Percentiles rank a stretch among this genome's conserved stretches.
phyloP scores from a whole-genome alignment of 352 stramenopile species.

The Globisporangium orthogonon region DNA sequence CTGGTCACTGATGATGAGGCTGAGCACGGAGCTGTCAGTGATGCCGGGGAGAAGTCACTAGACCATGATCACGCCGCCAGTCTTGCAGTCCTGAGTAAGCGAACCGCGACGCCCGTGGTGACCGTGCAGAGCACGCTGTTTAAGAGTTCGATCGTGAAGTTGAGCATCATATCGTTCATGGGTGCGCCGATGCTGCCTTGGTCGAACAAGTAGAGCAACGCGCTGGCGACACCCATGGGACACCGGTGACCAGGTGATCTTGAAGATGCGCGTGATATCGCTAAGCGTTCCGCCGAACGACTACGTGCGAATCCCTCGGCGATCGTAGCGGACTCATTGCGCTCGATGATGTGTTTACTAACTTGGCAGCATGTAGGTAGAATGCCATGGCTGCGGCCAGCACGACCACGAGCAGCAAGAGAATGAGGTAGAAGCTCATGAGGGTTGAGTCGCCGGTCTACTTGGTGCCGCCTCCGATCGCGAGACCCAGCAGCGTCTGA shows the following conservation, averaged over 20 bases:
- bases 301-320: slow-evolving; percentile 28
- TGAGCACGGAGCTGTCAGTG: slow-evolving; percentile 32
- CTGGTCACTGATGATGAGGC: slow-evolving; percentile 43
- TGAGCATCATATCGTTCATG: slow-evolving; percentile 38
- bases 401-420: slow-evolving; percentile 44
- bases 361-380: slow-evolving; percentile 25
- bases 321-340: slow-evolving; percentile 25
- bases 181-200: slow-evolving; percentile 20
- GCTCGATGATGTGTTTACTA: slow-evolving; percentile 56
- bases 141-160: slow-evolving; percentile 39
- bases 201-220: slow-evolving; percentile 47
- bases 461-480: slow-evolving; percentile 29
- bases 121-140: slow-evolving; percentile 56
- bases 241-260: slow-evolving; percentile 39
- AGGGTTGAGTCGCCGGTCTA: slow-evolving; percentile 27
- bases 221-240: slow-evolving; percentile 42
- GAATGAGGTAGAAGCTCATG: slow-evolving; percentile 59
- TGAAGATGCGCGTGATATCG: slow-evolving; percentile 42
- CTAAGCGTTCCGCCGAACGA: slow-evolving; percentile 20
- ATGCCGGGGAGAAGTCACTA: slow-evolving; percentile 53
- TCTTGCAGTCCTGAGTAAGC: slow-evolving; percentile 47
- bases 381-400: slow-evolving; percentile 35
- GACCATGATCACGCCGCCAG: slow-evolving; percentile 50
- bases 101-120: slow-evolving; percentile 49
- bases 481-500: slow-evolving; percentile 40